Conservation (phyloP, 2,329 filamentous ascomycete species). For the Talaromyces albobiverticillius region DNA sequence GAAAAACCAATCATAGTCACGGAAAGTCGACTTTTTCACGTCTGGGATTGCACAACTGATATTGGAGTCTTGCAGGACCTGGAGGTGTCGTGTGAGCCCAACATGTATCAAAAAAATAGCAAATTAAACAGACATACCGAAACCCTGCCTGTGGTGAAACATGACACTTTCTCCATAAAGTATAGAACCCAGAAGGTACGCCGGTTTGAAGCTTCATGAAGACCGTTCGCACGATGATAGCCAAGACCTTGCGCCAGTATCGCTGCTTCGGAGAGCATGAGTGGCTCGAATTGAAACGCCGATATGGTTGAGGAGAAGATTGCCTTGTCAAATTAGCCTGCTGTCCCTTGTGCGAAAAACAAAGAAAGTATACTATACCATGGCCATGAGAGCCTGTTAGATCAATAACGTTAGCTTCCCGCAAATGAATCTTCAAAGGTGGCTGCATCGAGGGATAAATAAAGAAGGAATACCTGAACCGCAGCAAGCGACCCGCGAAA, state of each 20-base stretch:
- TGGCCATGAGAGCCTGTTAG: constrained; percentile 7
- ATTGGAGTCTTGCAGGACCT: constrained; percentile 32
- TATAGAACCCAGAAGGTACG: constrained; percentile 38
- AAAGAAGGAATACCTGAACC: constrained; percentile 9
- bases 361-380: constrained; percentile 3
- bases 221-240: constrained; percentile 22
- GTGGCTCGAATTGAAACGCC: constrained; percentile 8
- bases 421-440: not conserved
- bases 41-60: constrained; percentile 30
- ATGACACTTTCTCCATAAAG: constrained; percentile 31
- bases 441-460: too few species aligned
- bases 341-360: not conserved
- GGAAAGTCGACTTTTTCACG: constrained; percentile 26
- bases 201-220: constrained; percentile 14
- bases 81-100: not conserved
- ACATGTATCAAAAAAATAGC: not conserved
- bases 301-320: constrained; percentile 9
- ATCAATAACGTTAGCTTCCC: not conserved
- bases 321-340: not conserved
- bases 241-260: constrained; percentile 27
- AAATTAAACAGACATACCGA: too few species aligned
- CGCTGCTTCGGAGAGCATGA: constrained; percentile 27
- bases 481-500: constrained; percentile 3
- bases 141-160: constrained; percentile 26
- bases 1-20: constrained; percentile 31